Conservation (phyloP, 2,329 filamentous ascomycete genomes). For the Aspergillus tubingensis region DNA sequence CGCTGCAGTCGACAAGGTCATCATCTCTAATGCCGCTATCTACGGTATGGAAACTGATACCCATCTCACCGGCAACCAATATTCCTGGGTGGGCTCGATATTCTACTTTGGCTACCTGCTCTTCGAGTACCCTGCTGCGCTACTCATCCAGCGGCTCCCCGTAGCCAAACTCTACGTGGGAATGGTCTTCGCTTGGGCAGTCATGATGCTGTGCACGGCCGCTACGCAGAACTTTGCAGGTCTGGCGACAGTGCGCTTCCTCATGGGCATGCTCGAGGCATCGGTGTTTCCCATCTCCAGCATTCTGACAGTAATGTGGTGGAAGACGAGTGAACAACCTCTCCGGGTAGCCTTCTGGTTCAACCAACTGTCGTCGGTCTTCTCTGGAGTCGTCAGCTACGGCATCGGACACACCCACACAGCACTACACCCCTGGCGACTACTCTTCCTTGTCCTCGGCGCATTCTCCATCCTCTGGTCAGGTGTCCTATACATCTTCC, state of each 20-base stretch:
- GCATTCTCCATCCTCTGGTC: conserved; percentile 32
- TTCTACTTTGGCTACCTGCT: conserved; percentile 7
- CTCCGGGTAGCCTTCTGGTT: conserved; percentile 6
- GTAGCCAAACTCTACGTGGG: not conserved
- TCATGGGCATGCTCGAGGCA: conserved; percentile 11
- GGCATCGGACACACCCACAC: conserved; percentile 28
- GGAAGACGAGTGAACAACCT: conserved; percentile 1
- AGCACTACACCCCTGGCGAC: conserved; percentile 27
- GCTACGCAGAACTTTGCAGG: conserved; percentile 8
- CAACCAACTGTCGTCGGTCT: not conserved
- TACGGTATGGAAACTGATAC: conserved; percentile 5
- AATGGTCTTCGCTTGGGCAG: conserved; percentile 4
- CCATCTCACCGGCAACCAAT: conserved; percentile 2
- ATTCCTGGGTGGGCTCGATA: conserved; percentile 10
- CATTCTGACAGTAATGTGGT: conserved; percentile 9
- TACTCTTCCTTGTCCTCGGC: conserved; percentile 34
- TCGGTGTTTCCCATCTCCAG: not conserved
- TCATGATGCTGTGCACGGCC: not conserved
- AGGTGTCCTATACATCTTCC: conserved; percentile 28
- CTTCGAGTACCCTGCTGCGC: not conserved
- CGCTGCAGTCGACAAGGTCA: conserved; percentile 8
- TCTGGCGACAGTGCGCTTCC: conserved; percentile 1
- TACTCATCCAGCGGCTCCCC: conserved; percentile 2
- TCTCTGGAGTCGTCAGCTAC: conserved; percentile 25
- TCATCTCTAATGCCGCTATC: conserved; percentile 7